Evolutionary conservation across 768 basidiomycete genomes (phyloP).

Genomic region (Russula compacta): DNA sequence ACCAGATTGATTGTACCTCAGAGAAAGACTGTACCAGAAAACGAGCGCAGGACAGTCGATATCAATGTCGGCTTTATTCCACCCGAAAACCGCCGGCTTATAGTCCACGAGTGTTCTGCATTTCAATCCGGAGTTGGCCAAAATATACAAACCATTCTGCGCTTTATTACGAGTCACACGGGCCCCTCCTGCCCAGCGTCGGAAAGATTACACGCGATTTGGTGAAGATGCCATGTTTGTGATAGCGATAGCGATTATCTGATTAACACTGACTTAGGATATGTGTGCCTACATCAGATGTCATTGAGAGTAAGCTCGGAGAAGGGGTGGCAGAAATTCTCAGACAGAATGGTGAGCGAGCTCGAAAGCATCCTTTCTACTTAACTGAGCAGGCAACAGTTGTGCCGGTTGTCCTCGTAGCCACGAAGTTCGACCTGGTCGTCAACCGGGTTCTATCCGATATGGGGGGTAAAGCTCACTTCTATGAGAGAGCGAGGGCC

Average conservation of each 20-base stretch:
- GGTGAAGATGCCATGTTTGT: not conserved
- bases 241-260: not conserved
- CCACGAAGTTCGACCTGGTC: slow-evolving; percentile 5
- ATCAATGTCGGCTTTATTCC: not conserved
- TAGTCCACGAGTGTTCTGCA: not conserved
- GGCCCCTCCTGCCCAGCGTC: not conserved
- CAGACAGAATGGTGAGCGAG: not conserved
- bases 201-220: slow-evolving; percentile 3
- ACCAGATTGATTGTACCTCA: not conserved
- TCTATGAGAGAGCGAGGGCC: not conserved
- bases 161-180: not conserved
- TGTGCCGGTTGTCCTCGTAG: slow-evolving; percentile 1
- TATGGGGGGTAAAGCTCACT: not conserved
- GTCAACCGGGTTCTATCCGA: not conserved
- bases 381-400: not conserved
- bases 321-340: not conserved
- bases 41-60: not conserved
- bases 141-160: not conserved
- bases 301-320: not conserved
- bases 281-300: not conserved
- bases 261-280: not conserved
- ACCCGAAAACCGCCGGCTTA: not conserved
- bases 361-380: not conserved
- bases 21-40: not conserved
- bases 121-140: not conserved